Conservation (phyloP, 2,329 filamentous ascomycete genomes). For the Plectosphaerella cucumerina region DNA sequence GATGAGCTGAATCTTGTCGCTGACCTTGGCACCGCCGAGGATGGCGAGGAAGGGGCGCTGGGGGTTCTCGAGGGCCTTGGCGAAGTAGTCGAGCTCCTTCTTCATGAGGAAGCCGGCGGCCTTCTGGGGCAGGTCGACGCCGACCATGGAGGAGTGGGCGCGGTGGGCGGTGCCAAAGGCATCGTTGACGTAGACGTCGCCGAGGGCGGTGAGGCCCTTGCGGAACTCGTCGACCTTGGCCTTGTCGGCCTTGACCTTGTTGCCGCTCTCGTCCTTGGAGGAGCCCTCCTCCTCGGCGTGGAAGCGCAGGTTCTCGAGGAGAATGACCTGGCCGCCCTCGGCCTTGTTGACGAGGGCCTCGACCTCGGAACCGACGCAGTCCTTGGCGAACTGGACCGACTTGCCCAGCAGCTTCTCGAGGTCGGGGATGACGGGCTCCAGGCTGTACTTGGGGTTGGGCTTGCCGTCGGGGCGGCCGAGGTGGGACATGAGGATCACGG, state of each 20-base stretch:
- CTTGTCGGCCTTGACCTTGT: constrained; percentile 98
- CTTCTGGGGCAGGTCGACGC: constrained; percentile 91
- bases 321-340: constrained; percentile 74
- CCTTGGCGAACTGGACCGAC: constrained; percentile 81
- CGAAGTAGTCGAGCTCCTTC: constrained; percentile 99
- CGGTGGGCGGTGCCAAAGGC: constrained; percentile 98
- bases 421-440: constrained; percentile 86
- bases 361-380: constrained; percentile 85
- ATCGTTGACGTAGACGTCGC: constrained; percentile 97
- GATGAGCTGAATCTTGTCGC: constrained; percentile 99
- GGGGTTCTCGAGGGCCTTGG: constrained; percentile 88
- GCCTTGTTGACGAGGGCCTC: constrained; percentile 87
- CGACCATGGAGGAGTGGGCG: constrained; percentile 99
- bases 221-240: constrained; percentile 88
- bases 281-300: constrained; percentile 98
- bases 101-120: constrained; percentile 98
- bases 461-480: constrained; percentile 93
- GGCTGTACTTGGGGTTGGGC: constrained; percentile 86
- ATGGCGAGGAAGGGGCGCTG: constrained; percentile 97
- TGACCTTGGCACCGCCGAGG: constrained; percentile 96
- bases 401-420: constrained; percentile 86
- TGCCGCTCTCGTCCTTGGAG: constrained; percentile 87
- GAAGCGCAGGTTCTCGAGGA: constrained; percentile 97
- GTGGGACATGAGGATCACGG: constrained; percentile 97
- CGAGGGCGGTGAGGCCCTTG: constrained; percentile 88